These are phyloP conservation scores for Mycena rebaudengoi DNA, from an alignment of 768 basidiomycete species.

Conservation along the genomic window DNA sequence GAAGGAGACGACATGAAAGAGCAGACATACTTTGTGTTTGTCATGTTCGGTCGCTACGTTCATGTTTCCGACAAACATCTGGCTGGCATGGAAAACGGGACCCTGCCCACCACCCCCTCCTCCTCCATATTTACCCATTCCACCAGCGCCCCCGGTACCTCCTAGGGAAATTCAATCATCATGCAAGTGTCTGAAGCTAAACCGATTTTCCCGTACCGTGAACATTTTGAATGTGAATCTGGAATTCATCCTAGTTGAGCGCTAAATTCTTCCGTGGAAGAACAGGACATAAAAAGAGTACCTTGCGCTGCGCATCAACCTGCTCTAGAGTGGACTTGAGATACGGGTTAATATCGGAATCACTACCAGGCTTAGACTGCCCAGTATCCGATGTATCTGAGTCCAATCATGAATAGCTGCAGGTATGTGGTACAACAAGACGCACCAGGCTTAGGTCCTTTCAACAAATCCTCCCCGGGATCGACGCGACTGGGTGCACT, in stretches of 20 bases:
- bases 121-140: neutral
- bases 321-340: conserved; percentile 4
- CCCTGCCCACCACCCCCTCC: neutral
- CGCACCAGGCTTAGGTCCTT: conserved; percentile 1
- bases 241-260: no score
- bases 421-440: conserved; percentile 9
- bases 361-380: conserved; percentile 5
- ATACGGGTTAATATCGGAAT: conserved; percentile 5
- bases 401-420: neutral
- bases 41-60: neutral
- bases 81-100: neutral
- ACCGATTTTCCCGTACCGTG: neutral
- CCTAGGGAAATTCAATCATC: neutral
- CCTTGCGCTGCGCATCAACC: no score
- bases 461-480: neutral
- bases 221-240: neutral
- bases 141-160: neutral
- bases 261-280: no score
- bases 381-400: conserved; percentile 1
- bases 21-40: neutral
- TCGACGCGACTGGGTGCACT: neutral
- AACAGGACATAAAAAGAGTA: no score
- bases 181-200: neutral
- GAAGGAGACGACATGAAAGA: neutral
- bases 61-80: neutral